These are phyloP conservation scores for Neofusicoccum sp. DNA, from an alignment of 2,329 filamentous ascomycete genomes.

Conservation along the genomic window DNA sequence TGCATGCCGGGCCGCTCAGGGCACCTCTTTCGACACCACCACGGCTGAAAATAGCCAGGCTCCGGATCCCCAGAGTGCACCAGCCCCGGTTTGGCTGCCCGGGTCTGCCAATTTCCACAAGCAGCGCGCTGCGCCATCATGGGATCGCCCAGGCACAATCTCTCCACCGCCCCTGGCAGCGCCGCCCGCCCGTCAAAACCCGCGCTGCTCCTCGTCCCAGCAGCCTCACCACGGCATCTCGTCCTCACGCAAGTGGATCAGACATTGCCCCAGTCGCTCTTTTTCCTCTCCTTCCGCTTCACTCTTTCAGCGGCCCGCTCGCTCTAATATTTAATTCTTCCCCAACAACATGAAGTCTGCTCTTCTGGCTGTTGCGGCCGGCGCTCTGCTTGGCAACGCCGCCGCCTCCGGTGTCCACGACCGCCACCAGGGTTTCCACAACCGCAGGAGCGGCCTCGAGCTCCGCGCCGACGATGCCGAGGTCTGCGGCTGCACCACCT, in stretches of 20 bases:
- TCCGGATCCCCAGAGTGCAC: constrained; percentile 16
- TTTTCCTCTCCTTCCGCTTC: constrained; percentile 64
- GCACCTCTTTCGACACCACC: background rate
- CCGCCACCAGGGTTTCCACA: constrained; percentile 63
- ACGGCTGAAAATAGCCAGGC: constrained; percentile 11
- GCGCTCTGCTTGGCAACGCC: constrained; percentile 53
- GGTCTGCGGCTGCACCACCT: constrained; percentile 71
- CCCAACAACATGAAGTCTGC: constrained; percentile 71
- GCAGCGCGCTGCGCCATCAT: constrained; percentile 8
- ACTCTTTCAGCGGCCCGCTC: constrained; percentile 87
- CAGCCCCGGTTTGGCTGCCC: background rate
- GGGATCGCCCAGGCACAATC: constrained; percentile 19
- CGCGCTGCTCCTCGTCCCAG: background rate
- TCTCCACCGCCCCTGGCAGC: constrained; percentile 13
- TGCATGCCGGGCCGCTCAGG: background rate
- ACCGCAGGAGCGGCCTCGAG: constrained; percentile 49
- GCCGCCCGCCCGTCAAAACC: constrained; percentile 17
- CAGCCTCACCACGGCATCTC: constrained; percentile 11
- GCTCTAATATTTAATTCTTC: constrained; percentile 39
- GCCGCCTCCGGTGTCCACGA: constrained; percentile 62
- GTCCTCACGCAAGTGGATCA: background rate
- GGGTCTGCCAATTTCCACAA: constrained; percentile 19
- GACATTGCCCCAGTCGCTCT: constrained; percentile 21
- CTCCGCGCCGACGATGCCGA: constrained; percentile 43
- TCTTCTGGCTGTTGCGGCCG: constrained; percentile 65